These are phyloP conservation scores for Rosellinia necatrix DNA, from an alignment of 2,329 filamentous ascomycete genomes.

Conservation along the genomic window DNA sequence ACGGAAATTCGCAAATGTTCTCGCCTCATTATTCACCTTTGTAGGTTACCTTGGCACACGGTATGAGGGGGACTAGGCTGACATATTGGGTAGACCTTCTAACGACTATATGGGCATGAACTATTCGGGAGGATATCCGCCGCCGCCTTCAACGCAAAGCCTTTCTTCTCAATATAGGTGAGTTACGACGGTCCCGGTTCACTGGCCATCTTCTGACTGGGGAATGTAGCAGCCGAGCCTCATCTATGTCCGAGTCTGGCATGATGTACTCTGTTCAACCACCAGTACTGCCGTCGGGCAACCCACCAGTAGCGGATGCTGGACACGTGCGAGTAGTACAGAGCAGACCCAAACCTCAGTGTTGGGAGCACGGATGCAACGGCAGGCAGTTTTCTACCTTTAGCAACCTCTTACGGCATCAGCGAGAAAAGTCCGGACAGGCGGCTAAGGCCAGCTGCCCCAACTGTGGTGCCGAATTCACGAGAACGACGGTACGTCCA, in stretches of 20 bases:
- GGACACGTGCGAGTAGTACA: slow-evolving; percentile 71
- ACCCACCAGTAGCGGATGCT: slow-evolving; percentile 43
- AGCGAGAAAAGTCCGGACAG: slow-evolving; percentile 91
- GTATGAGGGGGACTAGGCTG: slow-evolving; percentile 30
- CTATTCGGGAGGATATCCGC: slow-evolving; percentile 46
- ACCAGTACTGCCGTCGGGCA: slow-evolving; percentile 44
- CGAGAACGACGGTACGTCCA: slow-evolving; percentile 65
- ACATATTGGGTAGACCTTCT: slow-evolving; percentile 29
- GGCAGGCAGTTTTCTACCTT: slow-evolving; percentile 95
- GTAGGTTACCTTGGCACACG: slow-evolving; percentile 25
- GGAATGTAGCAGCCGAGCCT: slow-evolving; percentile 43
- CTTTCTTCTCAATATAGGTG: slow-evolving; percentile 49
- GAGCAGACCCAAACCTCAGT: slow-evolving; percentile 87
- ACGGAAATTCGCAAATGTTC: slow-evolving; percentile 39
- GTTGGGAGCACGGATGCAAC: slow-evolving; percentile 97
- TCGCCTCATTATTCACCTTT: slow-evolving; percentile 38
- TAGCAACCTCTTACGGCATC: slow-evolving; percentile 89
- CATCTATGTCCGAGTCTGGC: slow-evolving; percentile 47
- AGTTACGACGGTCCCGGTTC: slow-evolving; percentile 15
- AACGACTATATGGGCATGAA: slow-evolving; percentile 52
- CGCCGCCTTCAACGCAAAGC: slow-evolving; percentile 36
- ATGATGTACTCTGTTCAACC: slow-evolving; percentile 52
- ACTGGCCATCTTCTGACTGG: not conserved
- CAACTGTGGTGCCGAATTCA: slow-evolving; percentile 92
- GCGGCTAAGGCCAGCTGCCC: slow-evolving; percentile 88